A percentile compares a stretch with the other conserved stretches of the same genome.
Evolutionary conservation across 2,329 filamentous ascomycete genomes (phyloP).

Genomic region (Scopulariopsis brevicaulis): DNA sequence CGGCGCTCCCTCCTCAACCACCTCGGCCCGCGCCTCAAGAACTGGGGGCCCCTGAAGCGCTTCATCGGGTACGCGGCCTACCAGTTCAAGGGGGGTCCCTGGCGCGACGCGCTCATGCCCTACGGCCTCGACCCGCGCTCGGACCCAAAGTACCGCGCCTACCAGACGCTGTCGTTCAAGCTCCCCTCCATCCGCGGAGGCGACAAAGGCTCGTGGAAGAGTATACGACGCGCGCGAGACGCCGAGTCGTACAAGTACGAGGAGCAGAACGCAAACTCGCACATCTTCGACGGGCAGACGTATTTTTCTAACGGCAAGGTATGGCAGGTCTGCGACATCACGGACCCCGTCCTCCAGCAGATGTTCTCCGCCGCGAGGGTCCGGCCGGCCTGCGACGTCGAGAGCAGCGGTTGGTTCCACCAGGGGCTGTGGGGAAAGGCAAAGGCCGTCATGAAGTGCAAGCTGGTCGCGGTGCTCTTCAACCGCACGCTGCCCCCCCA

Average conservation of each 20-base stretch:
- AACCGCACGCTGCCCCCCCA: constrained; percentile 30
- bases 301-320: constrained; percentile 74
- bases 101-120: constrained; percentile 75
- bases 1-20: constrained; percentile 70
- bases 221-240: constrained; percentile 27
- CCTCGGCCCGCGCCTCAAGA: constrained; percentile 38
- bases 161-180: constrained; percentile 85
- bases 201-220: constrained; percentile 30
- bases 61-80: constrained; percentile 80
- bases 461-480: constrained; percentile 58
- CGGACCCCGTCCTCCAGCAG: constrained; percentile 59
- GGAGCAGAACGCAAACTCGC: constrained; percentile 36
- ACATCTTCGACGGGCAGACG: constrained; percentile 73
- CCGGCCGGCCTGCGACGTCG: constrained; percentile 43
- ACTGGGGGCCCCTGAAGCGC: constrained; percentile 53
- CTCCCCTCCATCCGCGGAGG: constrained; percentile 31
- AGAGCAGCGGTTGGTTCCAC: constrained; percentile 72
- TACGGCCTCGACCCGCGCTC: constrained; percentile 79
- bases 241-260: constrained; percentile 24
- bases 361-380: constrained; percentile 55
- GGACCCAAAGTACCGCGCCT: constrained; percentile 65
- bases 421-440: constrained; percentile 74
- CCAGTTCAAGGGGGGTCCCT: constrained; percentile 86
- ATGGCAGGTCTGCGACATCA: constrained; percentile 91
- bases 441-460: constrained; percentile 79